Evolutionary conservation across 208 protist species (phyloP).

Genomic region (Entamoeba dispar): DNA sequence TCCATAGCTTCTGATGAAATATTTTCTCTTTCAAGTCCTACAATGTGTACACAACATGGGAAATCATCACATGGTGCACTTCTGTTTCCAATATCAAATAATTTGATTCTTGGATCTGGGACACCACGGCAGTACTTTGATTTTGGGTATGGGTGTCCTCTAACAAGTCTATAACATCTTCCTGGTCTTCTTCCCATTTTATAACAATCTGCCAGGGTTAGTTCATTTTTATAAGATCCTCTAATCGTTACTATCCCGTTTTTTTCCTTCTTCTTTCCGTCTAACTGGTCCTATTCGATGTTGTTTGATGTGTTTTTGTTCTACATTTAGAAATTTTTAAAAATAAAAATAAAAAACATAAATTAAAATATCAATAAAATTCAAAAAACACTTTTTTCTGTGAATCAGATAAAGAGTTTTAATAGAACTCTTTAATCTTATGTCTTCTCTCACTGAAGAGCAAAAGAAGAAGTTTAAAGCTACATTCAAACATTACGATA

Average conservation of each 20-base stretch:
- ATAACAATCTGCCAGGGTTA: too few species aligned
- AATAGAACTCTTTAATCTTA: neutral
- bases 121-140: conserved; percentile 92
- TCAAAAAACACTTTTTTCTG: too few species aligned
- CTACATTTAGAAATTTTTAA: too few species aligned
- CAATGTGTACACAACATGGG: conserved; percentile 78
- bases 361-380: too few species aligned
- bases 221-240: too few species aligned
- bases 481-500: neutral
- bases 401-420: too few species aligned
- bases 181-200: conserved; percentile 48
- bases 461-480: neutral
- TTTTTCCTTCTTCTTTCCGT: too few species aligned
- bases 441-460: neutral
- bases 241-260: too few species aligned
- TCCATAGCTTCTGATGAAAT: conserved; percentile 89
- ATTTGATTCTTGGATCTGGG: conserved; percentile 52
- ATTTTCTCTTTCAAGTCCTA: conserved; percentile 91
- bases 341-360: too few species aligned
- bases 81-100: conserved; percentile 89
- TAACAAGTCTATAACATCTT: conserved; percentile 54
- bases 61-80: conserved; percentile 75
- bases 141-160: conserved; percentile 75
- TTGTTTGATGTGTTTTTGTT: too few species aligned
- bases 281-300: too few species aligned